Conservation (phyloP, 352 stramenopile species). For the Pythium scleroteichum region DNA sequence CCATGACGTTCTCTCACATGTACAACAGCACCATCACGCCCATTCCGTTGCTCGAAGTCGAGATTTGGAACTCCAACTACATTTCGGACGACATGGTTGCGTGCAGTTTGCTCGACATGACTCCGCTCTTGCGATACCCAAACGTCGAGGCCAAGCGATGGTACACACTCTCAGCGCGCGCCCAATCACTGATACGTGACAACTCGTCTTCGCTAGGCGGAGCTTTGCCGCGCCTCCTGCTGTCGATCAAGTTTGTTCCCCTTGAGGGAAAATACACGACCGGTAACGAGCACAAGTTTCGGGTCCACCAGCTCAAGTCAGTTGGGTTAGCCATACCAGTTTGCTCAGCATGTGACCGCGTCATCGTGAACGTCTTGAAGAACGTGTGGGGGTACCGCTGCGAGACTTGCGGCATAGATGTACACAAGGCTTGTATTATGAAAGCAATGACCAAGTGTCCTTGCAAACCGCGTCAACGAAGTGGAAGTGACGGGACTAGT, state of each 20-base stretch:
- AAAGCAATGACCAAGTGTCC: constrained; percentile 79
- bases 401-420: constrained; percentile 77
- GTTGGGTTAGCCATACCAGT: constrained; percentile 78
- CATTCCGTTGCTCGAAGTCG: constrained; percentile 79
- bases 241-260: constrained; percentile 80
- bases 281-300: constrained; percentile 82
- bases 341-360: constrained; percentile 76
- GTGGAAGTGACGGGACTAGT: not conserved
- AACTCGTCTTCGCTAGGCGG: constrained; percentile 26
- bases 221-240: constrained; percentile 60
- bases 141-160: constrained; percentile 72
- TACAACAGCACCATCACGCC: constrained; percentile 89
- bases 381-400: constrained; percentile 82
- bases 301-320: constrained; percentile 85
- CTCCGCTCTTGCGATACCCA: constrained; percentile 71
- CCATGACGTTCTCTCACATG: constrained; percentile 86
- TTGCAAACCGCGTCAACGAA: constrained; percentile 35
- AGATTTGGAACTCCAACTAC: constrained; percentile 88
- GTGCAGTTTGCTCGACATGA: constrained; percentile 81
- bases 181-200: constrained; percentile 39
- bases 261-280: constrained; percentile 55
- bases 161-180: constrained; percentile 77
- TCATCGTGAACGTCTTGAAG: constrained; percentile 85
- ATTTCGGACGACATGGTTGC: constrained; percentile 79
- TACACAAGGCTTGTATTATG: constrained; percentile 88